These are phyloP conservation scores for Paramecium caudatum DNA, from an alignment of 73 alveolate species.

Conservation along the genomic window DNA sequence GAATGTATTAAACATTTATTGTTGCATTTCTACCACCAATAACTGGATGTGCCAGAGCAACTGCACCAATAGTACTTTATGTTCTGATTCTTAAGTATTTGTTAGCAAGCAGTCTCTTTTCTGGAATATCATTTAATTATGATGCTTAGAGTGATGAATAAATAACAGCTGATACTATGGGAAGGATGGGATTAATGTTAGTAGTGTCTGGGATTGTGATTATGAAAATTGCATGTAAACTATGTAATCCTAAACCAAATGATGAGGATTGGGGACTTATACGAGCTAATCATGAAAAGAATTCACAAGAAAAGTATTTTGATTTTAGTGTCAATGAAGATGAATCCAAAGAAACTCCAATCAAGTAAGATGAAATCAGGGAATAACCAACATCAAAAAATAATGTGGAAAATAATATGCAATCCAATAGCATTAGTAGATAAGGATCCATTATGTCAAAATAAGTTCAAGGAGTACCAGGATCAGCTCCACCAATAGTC, in stretches of 20 bases:
- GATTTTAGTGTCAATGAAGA: constrained; percentile 33
- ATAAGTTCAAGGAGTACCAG: background rate
- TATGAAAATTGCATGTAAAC: constrained; percentile 24
- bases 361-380: constrained; percentile 59
- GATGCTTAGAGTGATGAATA: background rate
- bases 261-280: constrained; percentile 59
- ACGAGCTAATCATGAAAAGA: constrained; percentile 19
- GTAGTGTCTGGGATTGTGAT: constrained; percentile 25
- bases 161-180: background rate
- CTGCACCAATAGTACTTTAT: constrained; percentile 9
- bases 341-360: constrained; percentile 22
- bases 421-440: constrained; percentile 42
- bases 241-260: constrained; percentile 33
- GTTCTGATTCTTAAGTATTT: background rate
- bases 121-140: constrained; percentile 16
- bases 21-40: constrained; percentile 55
- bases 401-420: background rate
- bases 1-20: constrained; percentile 47
- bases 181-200: constrained; percentile 39
- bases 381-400: background rate
- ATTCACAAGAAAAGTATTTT: background rate
- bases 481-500: constrained; percentile 41
- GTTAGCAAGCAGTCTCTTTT: background rate
- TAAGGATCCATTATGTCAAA: constrained; percentile 10
- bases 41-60: constrained; percentile 25